Base-by-base conservation (phyloP, 2,329 filamentous ascomycete species). In the Exserohilum turcica region DNA sequence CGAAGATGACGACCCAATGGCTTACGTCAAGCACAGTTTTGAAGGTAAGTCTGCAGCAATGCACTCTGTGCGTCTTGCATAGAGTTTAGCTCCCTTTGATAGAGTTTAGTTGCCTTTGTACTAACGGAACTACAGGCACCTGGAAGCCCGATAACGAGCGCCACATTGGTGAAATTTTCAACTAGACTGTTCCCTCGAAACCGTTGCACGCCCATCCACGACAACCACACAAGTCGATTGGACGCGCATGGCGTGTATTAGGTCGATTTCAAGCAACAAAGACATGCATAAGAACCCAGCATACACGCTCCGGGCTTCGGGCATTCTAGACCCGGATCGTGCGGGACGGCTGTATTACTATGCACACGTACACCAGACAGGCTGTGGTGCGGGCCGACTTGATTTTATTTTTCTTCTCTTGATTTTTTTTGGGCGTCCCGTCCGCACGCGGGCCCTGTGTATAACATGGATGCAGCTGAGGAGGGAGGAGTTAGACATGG, bases 1-100 rank as follows among this genome's bases (percentile, higher is more conserved):
- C 67, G 92, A 95, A 58, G 83, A 87, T 36, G 91, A 97, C 63
- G 89, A 97, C 72, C 91, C 92, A 1, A 93, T 96, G 91, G 94
- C 94, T 1, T 97, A 96, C 80, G 94, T 99, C 56, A 92, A 94
- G 78, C 94, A 99, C 77, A 87, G 92, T 49, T 99, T 99, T 74
- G 91, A 96, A 80, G 94, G 93, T 95, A 79, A 63, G 82, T 74
- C n/a, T n/a, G n/a, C n/a, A n/a, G n/a, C n/a, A n/a, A n/a, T n/a
- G n/a, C n/a, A n/a, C n/a, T n/a, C n/a, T n/a, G 32, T 43, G 31
- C 33, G 33, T 19, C n/a, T 15, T n/a, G n/a, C n/a, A n/a, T n/a
- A n/a, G n/a, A n/a, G n/a, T n/a, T n/a, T n/a, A n/a, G n/a, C n/a
- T n/a, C n/a, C n/a, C n/a, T n/a, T n/a, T n/a, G n/a, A n/a, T n/a